Percentiles rank a stretch among this genome's conserved stretches.
Conservation (phyloP, 768 basidiomycete genomes). For the Amanita exitialis region DNA sequence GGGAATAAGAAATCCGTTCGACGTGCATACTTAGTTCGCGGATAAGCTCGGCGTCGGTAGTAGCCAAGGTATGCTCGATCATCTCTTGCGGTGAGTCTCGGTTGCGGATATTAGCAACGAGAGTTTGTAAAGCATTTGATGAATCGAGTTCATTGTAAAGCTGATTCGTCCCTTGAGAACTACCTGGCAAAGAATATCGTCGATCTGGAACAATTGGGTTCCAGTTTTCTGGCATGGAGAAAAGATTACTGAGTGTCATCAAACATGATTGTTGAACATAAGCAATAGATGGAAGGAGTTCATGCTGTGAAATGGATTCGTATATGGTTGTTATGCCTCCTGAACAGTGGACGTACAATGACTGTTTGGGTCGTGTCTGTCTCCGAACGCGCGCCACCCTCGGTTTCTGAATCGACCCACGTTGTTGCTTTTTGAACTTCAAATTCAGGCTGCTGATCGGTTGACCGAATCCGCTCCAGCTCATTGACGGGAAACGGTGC, state of each 20-base stretch:
- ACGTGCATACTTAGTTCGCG: slow-evolving; percentile 51
- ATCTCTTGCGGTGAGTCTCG: slow-evolving; percentile 33
- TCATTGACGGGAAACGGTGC: slow-evolving; percentile 30
- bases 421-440: neutral
- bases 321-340: neutral
- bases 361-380: slow-evolving; percentile 5
- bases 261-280: slow-evolving; percentile 67
- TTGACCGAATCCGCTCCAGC: slow-evolving; percentile 11
- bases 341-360: slow-evolving; percentile 15
- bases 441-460: neutral
- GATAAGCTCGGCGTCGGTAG: slow-evolving; percentile 42
- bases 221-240: slow-evolving; percentile 42
- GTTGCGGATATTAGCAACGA: slow-evolving; percentile 52
- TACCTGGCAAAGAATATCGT: slow-evolving; percentile 48
- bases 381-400: slow-evolving; percentile 5
- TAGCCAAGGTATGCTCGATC: slow-evolving; percentile 30
- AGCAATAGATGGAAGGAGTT: slow-evolving; percentile 63
- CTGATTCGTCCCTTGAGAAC: slow-evolving; percentile 21
- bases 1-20: slow-evolving; percentile 30
- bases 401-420: neutral
- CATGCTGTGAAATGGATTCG: slow-evolving; percentile 27
- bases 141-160: slow-evolving; percentile 22
- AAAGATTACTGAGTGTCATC: slow-evolving; percentile 61
- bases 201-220: slow-evolving; percentile 49
- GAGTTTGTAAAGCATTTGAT: slow-evolving; percentile 48